Evolutionary conservation across 2,329 filamentous ascomycete genomes (phyloP), one percentile per base, ranked within the genome.

Genomic region (Beauveria sp.): DNA sequence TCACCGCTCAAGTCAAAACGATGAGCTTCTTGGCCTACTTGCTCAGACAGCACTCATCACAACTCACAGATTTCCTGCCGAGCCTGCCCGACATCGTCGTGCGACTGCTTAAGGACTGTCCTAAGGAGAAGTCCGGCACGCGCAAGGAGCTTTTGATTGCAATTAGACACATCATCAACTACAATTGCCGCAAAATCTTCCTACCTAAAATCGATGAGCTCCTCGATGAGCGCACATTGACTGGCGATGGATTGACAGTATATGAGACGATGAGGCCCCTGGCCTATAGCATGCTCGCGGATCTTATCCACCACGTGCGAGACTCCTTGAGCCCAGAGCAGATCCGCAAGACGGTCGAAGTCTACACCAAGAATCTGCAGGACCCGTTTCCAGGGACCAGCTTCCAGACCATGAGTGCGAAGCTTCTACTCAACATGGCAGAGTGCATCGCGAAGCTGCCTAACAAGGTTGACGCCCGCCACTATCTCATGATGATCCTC

Each of bases 341-440:
- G 76, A 99, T 99, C 64, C 86, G 92, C 52, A 90, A 92, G 70
- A 97, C 96, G 0, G 92, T 99, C 10, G 91, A 96, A 71, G 94
- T 99, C 4, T 99, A 99, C 74, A 97, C 96, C 1, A 91, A 89
- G 70, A 97, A 97, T 69, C 79, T 99, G 24, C 92, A 96, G 70
- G 94, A 97, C 72, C 91, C 91, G 65, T 96, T 96, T 64, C 96
- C 94, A 0, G 96, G 96, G 9, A 97, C 96, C 0, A 99, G 93
- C 73, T 99, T 99, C 71, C 96, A 99, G 74, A 99, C 94, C 0
- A 99, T 99, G 94, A 97, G 94, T 68, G 96, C 94, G 0, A 99
- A 97, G 73, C 80, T 99, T 3, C 79, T 99, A 1, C 80, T 99
- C 14, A 99, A 99, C 72, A 96, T 99, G 91, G 94, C 93, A 0